phyloP scores from a whole-genome alignment of 352 stramenopile genomes.

The Thalassiosira allenii region DNA sequence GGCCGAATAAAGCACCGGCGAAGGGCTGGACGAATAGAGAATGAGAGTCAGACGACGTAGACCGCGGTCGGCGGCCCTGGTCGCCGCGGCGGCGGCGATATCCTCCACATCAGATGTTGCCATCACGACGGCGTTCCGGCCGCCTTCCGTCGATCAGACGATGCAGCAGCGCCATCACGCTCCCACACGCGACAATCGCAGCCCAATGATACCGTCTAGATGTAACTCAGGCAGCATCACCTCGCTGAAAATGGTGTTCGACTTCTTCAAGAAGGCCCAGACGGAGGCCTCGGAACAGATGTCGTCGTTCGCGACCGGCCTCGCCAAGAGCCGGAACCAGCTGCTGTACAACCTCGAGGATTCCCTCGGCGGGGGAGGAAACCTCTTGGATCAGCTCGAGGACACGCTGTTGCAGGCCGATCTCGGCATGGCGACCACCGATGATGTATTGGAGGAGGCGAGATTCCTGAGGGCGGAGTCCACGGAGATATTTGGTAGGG shows the following conservation, averaged over 20 bases:
- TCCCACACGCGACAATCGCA: too few relatives aligned
- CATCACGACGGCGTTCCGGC: too few relatives aligned
- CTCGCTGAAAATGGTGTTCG: constrained; percentile 74
- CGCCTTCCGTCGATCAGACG: too few relatives aligned
- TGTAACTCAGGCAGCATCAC: too few relatives aligned
- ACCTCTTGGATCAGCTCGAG: constrained; percentile 85
- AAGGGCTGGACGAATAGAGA: too few relatives aligned
- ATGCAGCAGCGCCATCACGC: too few relatives aligned
- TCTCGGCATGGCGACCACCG: constrained; percentile 84
- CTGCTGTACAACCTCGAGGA: constrained; percentile 85
- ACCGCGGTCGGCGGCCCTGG: neutral
- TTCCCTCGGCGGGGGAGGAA: constrained; percentile 62
- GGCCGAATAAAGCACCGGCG: too few relatives aligned
- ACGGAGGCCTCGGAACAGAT: constrained; percentile 77
- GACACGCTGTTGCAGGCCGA: constrained; percentile 87
- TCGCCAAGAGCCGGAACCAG: constrained; percentile 83
- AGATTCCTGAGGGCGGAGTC: constrained; percentile 70
- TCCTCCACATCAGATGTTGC: too few relatives aligned
- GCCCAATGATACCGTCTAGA: too few relatives aligned
- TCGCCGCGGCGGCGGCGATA: too few relatives aligned
- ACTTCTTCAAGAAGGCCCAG: constrained; percentile 84
- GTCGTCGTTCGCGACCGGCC: constrained; percentile 75
- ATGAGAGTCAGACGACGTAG: too few relatives aligned
- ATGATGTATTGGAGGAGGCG: constrained; percentile 87
- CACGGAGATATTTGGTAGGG: constrained; percentile 70